These are phyloP conservation scores for Yamadazyma songkhlaensis DNA, from an alignment of 1,139 yeast species.

Conservation along the genomic window DNA sequence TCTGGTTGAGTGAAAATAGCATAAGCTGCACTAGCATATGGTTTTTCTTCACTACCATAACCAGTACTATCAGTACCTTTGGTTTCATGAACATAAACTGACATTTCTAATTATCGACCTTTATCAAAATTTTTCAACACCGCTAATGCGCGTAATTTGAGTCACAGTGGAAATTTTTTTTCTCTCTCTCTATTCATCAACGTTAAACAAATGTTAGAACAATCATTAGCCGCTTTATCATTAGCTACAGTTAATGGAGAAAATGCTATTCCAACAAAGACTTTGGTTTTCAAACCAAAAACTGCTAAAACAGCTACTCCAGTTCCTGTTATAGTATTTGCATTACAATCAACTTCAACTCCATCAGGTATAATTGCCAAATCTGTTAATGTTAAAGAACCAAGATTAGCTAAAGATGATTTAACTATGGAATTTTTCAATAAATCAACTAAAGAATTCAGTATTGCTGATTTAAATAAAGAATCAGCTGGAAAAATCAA, in stretches of 20 bases:
- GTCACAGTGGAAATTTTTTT: slow-evolving; percentile 1
- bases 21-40: slow-evolving; percentile 80
- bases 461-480: slow-evolving; percentile 55
- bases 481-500: slow-evolving; percentile 63
- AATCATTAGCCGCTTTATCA: slow-evolving; percentile 57
- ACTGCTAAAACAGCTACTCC: slow-evolving; percentile 83
- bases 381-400: slow-evolving; percentile 74
- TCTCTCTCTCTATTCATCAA: background rate
- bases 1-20: slow-evolving; percentile 64
- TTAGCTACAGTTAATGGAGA: slow-evolving; percentile 44
- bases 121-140: slow-evolving; percentile 1
- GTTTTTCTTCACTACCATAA: slow-evolving; percentile 61
- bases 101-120: slow-evolving; percentile 16
- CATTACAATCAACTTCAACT: slow-evolving; percentile 67
- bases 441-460: slow-evolving; percentile 62
- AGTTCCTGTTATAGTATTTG: slow-evolving; percentile 78
- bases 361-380: slow-evolving; percentile 65
- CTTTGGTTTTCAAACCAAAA: slow-evolving; percentile 87
- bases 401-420: slow-evolving; percentile 84
- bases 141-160: slow-evolving; percentile 1
- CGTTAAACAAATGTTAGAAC: slow-evolving; percentile 53
- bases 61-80: slow-evolving; percentile 62
- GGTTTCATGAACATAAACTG: slow-evolving; percentile 67
- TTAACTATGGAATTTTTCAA: slow-evolving; percentile 66
- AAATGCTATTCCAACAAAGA: slow-evolving; percentile 54